Evolutionary conservation across 371 early-diverging fungal genomes (phyloP).

Genomic region (Amoeboaphelidium protococcarum): DNA sequence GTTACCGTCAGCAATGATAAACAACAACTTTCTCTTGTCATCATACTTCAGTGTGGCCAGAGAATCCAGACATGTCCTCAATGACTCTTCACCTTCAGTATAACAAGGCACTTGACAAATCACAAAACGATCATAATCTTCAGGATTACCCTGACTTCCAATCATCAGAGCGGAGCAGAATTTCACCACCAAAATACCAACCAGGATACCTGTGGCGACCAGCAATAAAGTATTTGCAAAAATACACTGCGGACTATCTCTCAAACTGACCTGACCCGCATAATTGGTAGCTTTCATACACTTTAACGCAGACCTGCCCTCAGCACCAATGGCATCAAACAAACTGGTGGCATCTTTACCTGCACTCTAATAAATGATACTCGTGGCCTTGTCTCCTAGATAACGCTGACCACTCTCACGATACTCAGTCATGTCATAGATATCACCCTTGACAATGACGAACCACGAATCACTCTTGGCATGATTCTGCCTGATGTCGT

Average conservation of each 20-base stretch:
- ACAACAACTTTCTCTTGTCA: conserved; percentile 81
- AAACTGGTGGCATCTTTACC: no score
- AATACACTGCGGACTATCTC: conserved; percentile 46
- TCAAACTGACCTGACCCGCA: conserved; percentile 54
- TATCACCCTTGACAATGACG: conserved; percentile 32
- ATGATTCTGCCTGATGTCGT: conserved; percentile 13
- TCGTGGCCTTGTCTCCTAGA: no score
- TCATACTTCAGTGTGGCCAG: conserved; percentile 67
- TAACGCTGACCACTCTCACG: no score
- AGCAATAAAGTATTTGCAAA: conserved; percentile 69
- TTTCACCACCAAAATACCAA: conserved; percentile 63
- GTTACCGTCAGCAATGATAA: conserved; percentile 72
- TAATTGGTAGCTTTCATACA: not conserved
- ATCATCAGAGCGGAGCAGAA: conserved; percentile 72
- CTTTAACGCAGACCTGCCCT: no score
- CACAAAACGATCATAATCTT: conserved; percentile 68
- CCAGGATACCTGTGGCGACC: conserved; percentile 42
- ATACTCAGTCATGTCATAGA: conserved; percentile 49
- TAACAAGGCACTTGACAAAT: conserved; percentile 63
- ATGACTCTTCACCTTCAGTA: conserved; percentile 79
- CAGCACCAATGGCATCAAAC: no score
- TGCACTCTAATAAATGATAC: no score
- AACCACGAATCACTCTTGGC: conserved; percentile 20
- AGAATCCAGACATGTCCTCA: conserved; percentile 86
- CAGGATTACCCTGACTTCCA: conserved; percentile 38